Evolutionary conservation across 2,329 filamentous ascomycete species (phyloP), one percentile per base, ranked within the genome.

Genomic region (Magnaporthiopsis incrustans): DNA sequence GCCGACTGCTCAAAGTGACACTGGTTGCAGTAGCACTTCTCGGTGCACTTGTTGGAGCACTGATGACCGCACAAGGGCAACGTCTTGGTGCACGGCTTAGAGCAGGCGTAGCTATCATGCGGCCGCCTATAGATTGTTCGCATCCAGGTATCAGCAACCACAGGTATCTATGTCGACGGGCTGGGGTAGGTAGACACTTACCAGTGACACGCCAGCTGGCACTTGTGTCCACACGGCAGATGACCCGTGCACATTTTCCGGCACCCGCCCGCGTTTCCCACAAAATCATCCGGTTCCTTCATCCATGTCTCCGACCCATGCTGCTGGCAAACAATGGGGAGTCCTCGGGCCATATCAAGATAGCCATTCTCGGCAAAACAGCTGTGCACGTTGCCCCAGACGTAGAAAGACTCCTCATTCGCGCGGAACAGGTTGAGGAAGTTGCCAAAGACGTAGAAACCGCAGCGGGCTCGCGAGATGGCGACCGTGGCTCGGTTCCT

Each of bases 401-500:
- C 74, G 12, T 67, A 38, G 27, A 60, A 64, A 0, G 79, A 78
- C 14, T 79, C 81, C 0, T 73, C 69, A 18, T 73, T 71, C 1
- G 80, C 80, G 0, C 84, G 68, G 8, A 85, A 67, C 0, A 85
- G 67, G 50, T 82, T 84, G 11, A 81, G 69, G 15, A 83, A 83
- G 69, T 96, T 91, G 1, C 92, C 93, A 71, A 97, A 96, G 56
- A 97, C 81, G 73, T 93, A 96, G 65, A 97, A 86, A 0, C 92
- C 92, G 7, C 87, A 81, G 64, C 85, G 87, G 4, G 93, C 92
- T 63, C 93, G 86, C 65, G 84, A 87, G 60, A 85, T 77, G 1
- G 85, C 81, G 12, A 88, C 85, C 2, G 85, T 83, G 0, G 81
- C 79, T 25, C 85, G 80, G 66, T 86, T 85, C 66, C 77, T 73